phyloP scores from a whole-genome alignment of 257 asterid genomes.

The Oldenlandia corymbosa region DNA sequence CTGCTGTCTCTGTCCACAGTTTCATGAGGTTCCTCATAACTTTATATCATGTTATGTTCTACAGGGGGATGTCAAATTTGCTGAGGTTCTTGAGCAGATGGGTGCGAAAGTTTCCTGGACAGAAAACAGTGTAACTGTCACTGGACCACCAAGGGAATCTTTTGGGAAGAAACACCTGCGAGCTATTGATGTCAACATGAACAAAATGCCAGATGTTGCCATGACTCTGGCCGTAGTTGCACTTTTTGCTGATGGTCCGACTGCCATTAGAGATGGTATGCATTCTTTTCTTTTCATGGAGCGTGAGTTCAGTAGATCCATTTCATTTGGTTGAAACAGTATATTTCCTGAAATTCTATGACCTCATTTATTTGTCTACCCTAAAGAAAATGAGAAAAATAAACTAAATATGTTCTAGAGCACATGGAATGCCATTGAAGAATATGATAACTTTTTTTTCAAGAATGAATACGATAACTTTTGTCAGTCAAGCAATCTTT shows the following conservation, averaged over 20 bases:
- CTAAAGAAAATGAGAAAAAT: neutral
- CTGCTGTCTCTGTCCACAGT: neutral
- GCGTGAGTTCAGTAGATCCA: neutral
- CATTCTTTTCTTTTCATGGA: conserved; percentile 4
- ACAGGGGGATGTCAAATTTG: conserved; percentile 95
- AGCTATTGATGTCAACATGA: conserved; percentile 86
- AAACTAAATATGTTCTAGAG: neutral
- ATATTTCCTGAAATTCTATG: neutral
- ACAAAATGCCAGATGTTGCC: conserved; percentile 99
- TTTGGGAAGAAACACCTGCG: conserved; percentile 67
- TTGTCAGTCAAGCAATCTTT: neutral
- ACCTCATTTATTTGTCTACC: neutral
- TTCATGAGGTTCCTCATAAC: conserved; percentile 8
- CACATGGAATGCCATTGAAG: neutral
- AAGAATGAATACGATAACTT: no score
- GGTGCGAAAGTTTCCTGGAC: conserved; percentile 96
- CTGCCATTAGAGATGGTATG: conserved; percentile 91
- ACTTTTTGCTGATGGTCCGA: conserved; percentile 90
- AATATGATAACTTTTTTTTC: no score
- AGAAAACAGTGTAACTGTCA: conserved; percentile 91
- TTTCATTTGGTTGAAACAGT: conserved; percentile 5
- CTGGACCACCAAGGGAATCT: conserved; percentile 63
- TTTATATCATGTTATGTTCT: conserved; percentile 9
- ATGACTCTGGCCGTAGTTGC: conserved; percentile 99
- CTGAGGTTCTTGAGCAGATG: conserved; percentile 95